Base-by-base conservation (phyloP, 1,284 basidiomycete genomes). In the Singerocomus inundabilis region DNA sequence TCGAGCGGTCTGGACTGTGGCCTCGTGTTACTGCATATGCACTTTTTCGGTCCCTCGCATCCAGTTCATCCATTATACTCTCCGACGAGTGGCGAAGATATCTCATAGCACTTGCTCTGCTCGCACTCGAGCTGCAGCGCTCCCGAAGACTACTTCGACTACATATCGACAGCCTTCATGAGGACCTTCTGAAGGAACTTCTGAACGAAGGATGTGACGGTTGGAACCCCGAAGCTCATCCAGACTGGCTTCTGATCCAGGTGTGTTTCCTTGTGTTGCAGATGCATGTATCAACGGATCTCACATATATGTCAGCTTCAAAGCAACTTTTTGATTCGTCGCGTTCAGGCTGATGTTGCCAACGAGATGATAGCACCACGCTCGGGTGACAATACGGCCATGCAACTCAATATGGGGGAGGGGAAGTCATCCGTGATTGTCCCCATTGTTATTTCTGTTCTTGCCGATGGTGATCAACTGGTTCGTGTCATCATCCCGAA, bases 401-500 rank as follows among this genome's bases (percentile, higher is more conserved):
- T 28, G 16, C 38, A 40, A n/a, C n/a, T 40, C 26, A 40, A 18
- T 7, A 40, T 40, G 38, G 38, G 38, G 0, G 38, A 40, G 8
- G 38, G 38, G 16, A 40, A 80, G 53, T 75, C 78, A 2, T 75
- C 61, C 0, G 34, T 80, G 10, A 80, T 81, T 32, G 69, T 76
- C 1, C 78, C 79, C 4, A 63, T 81, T 21, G 64, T 70, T 21
- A 63, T 72, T 0, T 59, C 71, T 0, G 56, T 67, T n/a, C 60
- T 80, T 5, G 74, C 79, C 0, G 61, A 79, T 52, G 69, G 72
- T 1, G 41, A 63, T 3, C 71, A 63, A n/a, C 64, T 81, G 7
- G 72, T 73, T 11, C 70, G 79, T 16, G 71, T 81, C 5, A 58
- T 80, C 5, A 72, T 78, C n/a, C 68, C 78, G 16, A 80, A 79